A percentile compares a stretch with the other conserved stretches of the same genome.
Evolutionary conservation across 2,329 filamentous ascomycete genomes (phyloP).

Genomic region (Calonectria montana): DNA sequence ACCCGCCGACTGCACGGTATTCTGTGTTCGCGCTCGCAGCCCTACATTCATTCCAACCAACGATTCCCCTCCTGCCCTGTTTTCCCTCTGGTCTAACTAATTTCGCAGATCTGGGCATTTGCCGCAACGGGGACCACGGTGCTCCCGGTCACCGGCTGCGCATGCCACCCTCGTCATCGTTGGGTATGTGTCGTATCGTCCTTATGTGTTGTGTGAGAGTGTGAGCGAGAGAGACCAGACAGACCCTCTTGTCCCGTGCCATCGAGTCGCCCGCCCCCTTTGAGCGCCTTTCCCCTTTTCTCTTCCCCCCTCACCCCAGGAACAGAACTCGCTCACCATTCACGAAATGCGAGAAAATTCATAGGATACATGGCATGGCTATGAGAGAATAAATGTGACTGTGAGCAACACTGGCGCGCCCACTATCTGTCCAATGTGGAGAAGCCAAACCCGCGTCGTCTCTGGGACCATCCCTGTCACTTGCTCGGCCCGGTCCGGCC

Average conservation of each 20-base stretch:
- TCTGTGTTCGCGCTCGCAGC: not conserved
- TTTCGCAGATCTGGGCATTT: not conserved
- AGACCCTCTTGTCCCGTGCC: not conserved
- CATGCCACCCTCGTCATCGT: conserved; percentile 12
- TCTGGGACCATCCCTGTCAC: conserved; percentile 27
- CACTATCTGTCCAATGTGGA: conserved; percentile 15
- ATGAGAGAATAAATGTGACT: not conserved
- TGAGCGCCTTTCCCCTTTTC: not conserved
- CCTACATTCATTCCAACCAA: not conserved
- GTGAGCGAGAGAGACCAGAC: not conserved
- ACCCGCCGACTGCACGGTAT: not conserved
- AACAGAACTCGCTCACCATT: not conserved
- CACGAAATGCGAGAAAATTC: not conserved
- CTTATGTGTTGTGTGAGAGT: conserved; percentile 2
- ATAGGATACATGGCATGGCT: too few relatives aligned
- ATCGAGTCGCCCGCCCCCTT: not conserved
- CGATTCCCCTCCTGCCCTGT: not conserved
- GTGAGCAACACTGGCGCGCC: not conserved
- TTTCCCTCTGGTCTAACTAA: not conserved
- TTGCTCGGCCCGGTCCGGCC: conserved; percentile 40
- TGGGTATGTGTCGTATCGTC: conserved; percentile 5
- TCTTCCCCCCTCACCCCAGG: not conserved
- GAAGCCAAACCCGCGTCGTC: conserved; percentile 25
- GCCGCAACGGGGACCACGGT: not conserved
- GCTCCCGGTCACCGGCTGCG: not conserved